Base-by-base conservation (phyloP, 257 asterid genomes). In the Lavandula angustifolia region DNA sequence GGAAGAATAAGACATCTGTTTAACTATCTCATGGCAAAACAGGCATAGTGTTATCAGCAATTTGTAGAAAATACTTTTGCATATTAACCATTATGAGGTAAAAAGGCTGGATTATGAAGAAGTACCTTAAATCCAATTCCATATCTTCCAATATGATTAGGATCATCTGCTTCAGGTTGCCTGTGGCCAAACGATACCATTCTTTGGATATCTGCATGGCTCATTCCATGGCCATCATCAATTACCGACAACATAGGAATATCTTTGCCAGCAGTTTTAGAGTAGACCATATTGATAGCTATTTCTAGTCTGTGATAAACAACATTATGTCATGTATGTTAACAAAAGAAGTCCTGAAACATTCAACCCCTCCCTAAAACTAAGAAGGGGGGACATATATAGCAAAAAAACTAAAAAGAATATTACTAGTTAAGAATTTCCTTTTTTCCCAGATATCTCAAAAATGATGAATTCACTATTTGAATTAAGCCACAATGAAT, bases 81-180 rank as follows among this genome's bases (percentile, higher is more conserved):
- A 12, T 31, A 51, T 29, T 48, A 35, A 58, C 53, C 27, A 69
- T 37, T 37, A 22, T 9, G 5, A n/a, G n/a, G n/a, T 10, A 43
- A 58, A 29, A 33, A 48, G 50, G 48, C 31, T 43, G 48, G 16
- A 13, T 13, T 50, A 54, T 35, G 42, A 42, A 34, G 63, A 33
- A 51, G 17, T 72, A 88, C 96, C 96, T 88, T 88, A 67, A 88
- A 88, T 53, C 96, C 96, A 79, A 88, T 78, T 54, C 96, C 96
- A 64, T 84, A 88, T 79, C 80, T 86, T 53, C 95, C 95, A 33
- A 88, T 84, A 50, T 57, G 86, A 70, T 88, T 65, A 12, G 83
- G 76, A 56, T 82, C 85, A 72, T 78, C 85, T 14, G 48, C 64
- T 55, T 73, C 82, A 50, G 84, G 78, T 73, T 81, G 88, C 37